phyloP scores from a whole-genome alignment of 495 filamentous ascomycete genomes.

The Parathielavia hyrcaniae region DNA sequence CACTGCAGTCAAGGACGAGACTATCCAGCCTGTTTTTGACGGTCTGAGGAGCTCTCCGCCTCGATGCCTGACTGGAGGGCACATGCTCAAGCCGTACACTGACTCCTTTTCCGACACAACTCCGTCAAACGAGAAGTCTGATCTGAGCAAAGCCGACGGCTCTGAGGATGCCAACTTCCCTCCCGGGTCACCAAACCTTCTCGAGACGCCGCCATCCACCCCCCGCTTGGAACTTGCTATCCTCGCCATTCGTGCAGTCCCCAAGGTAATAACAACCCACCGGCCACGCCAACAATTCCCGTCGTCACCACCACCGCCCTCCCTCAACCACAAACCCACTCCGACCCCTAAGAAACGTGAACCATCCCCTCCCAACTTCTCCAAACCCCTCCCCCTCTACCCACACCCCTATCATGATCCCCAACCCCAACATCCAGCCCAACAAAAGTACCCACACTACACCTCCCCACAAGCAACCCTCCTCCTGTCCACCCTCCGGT shows the following conservation, averaged over 20 bases:
- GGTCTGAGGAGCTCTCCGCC: constrained; percentile 7
- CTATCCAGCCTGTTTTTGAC: not conserved
- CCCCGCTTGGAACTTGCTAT: not conserved
- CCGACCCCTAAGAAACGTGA: not conserved
- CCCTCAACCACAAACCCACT: not conserved
- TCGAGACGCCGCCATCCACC: not conserved
- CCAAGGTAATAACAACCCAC: not conserved
- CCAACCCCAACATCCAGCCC: too few species aligned
- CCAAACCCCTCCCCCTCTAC: not conserved
- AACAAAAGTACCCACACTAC: not conserved
- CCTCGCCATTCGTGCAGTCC: not conserved
- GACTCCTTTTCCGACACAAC: not conserved
- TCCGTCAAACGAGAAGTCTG: not conserved
- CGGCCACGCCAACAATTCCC: not conserved
- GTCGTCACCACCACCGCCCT: too few species aligned
- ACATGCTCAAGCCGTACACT: not conserved
- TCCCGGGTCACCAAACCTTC: not conserved
- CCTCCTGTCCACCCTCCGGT: not conserved
- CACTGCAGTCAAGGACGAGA: not conserved
- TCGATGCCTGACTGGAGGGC: not conserved
- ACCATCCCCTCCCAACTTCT: not conserved
- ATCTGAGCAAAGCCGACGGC: not conserved
- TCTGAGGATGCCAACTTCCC: too few species aligned
- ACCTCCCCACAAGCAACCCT: not conserved
- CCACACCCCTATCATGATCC: not conserved